Evolutionary conservation across 208 protist genomes (phyloP).

Genomic region (Porcisia deanei): DNA sequence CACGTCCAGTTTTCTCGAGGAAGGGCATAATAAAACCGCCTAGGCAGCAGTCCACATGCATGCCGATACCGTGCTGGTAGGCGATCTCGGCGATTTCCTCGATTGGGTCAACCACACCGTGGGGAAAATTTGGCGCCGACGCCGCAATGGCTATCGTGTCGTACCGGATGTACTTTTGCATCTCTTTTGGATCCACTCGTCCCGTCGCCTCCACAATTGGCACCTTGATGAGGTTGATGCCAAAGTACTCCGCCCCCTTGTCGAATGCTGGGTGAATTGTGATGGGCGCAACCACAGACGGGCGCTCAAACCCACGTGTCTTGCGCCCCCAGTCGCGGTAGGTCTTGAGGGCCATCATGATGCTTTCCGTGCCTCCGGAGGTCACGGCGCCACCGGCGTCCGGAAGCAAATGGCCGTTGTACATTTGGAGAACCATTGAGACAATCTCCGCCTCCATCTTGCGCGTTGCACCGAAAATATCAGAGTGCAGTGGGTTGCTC

Average conservation of each 20-base stretch:
- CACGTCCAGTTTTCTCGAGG: slow-evolving; percentile 90
- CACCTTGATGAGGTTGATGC: slow-evolving; percentile 94
- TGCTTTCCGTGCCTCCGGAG: slow-evolving; percentile 96
- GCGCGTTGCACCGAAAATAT: slow-evolving; percentile 95
- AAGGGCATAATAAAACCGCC: slow-evolving; percentile 98
- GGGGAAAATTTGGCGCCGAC: slow-evolving; percentile 95
- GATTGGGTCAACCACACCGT: slow-evolving; percentile 95
- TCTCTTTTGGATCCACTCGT: slow-evolving; percentile 72
- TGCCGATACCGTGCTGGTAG: slow-evolving; percentile 83
- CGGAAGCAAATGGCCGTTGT: slow-evolving; percentile 86
- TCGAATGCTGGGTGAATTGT: slow-evolving; percentile 98
- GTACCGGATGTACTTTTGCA: slow-evolving; percentile 92
- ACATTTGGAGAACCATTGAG: slow-evolving; percentile 95
- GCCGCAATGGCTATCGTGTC: slow-evolving; percentile 96
- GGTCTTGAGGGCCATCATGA: slow-evolving; percentile 97
- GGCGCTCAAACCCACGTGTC: slow-evolving; percentile 79
- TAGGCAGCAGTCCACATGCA: slow-evolving; percentile 99
- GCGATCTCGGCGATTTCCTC: slow-evolving; percentile 90
- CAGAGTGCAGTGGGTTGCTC: slow-evolving; percentile 97
- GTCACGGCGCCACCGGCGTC: slow-evolving; percentile 96
- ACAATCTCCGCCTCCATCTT: slow-evolving; percentile 99
- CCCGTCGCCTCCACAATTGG: slow-evolving; percentile 79
- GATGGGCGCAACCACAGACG: slow-evolving; percentile 92
- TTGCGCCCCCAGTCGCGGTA: slow-evolving; percentile 94
- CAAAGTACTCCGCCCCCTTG: slow-evolving; percentile 97